Percentiles rank a stretch among this genome's conserved stretches.
Evolutionary conservation across 73 alveolate genomes (phyloP).

Genomic region (Loxodes magnus): DNA sequence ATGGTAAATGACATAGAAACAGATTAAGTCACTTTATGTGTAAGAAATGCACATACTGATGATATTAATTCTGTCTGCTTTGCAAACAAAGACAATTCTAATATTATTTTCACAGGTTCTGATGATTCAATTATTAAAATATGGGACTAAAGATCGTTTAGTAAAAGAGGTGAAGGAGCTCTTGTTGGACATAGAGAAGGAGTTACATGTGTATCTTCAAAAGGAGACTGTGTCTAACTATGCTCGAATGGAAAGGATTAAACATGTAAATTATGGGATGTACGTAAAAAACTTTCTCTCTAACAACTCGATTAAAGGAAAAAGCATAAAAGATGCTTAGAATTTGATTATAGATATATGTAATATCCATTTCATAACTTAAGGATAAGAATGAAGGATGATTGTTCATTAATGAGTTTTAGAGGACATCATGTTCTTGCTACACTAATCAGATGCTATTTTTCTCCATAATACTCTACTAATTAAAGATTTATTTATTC

Average conservation of each 20-base stretch:
- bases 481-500: slow-evolving; percentile 55
- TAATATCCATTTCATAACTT: slow-evolving; percentile 23
- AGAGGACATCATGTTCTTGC: slow-evolving; percentile 46
- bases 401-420: slow-evolving; percentile 42
- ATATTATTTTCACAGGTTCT: slow-evolving; percentile 56
- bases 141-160: slow-evolving; percentile 61
- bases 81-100: slow-evolving; percentile 50
- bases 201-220: slow-evolving; percentile 48
- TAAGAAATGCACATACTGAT: slow-evolving; percentile 43
- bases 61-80: slow-evolving; percentile 64
- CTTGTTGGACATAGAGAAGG: slow-evolving; percentile 74
- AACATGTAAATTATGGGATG: slow-evolving; percentile 53
- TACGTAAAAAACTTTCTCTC: slow-evolving; percentile 35
- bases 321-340: neutral
- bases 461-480: slow-evolving; percentile 66
- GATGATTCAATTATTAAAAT: slow-evolving; percentile 53
- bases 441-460: slow-evolving; percentile 60
- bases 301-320: neutral
- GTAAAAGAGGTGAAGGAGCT: slow-evolving; percentile 36
- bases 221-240: slow-evolving; percentile 44
- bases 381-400: slow-evolving; percentile 18
- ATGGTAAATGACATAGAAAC: slow-evolving; percentile 32
- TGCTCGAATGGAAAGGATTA: slow-evolving; percentile 66
- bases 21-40: slow-evolving; percentile 20
- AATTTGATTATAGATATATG: slow-evolving; percentile 43